phyloP scores from a whole-genome alignment of 2,329 filamentous ascomycete genomes.

The Aspergillus brasiliensis region DNA sequence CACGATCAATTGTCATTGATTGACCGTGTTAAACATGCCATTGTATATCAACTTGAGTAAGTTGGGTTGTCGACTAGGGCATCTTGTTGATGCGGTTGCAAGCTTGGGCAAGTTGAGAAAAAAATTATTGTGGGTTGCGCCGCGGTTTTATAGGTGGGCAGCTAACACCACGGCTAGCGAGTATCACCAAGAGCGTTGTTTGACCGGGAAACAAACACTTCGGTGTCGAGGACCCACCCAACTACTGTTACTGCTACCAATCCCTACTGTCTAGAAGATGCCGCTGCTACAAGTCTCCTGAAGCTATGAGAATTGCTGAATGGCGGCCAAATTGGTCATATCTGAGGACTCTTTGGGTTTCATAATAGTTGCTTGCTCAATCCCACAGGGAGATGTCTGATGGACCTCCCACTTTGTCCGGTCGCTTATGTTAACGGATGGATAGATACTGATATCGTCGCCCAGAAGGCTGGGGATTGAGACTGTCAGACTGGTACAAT shows the following conservation, averaged over 20 bases:
- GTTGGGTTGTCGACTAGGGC: constrained; percentile 2
- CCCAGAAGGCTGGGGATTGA: no score
- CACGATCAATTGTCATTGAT: not conserved
- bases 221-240: not conserved
- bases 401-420: no score
- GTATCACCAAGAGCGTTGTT: constrained; percentile 18
- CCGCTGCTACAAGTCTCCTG: not conserved
- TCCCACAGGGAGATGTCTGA: no score
- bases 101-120: constrained; percentile 18
- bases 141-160: constrained; percentile 21
- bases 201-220: constrained; percentile 20
- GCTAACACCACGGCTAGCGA: constrained; percentile 18
- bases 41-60: not conserved
- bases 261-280: no score
- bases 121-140: constrained; percentile 24
- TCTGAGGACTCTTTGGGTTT: no score
- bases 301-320: not conserved
- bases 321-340: no score
- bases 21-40: not conserved
- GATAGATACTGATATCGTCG: no score
- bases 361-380: no score
- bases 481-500: no score
- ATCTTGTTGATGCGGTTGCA: constrained; percentile 14
- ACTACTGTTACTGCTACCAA: not conserved
- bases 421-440: no score